Base-by-base conservation (phyloP, 2,329 filamentous ascomycete genomes). In the Aspergillus sp. region DNA sequence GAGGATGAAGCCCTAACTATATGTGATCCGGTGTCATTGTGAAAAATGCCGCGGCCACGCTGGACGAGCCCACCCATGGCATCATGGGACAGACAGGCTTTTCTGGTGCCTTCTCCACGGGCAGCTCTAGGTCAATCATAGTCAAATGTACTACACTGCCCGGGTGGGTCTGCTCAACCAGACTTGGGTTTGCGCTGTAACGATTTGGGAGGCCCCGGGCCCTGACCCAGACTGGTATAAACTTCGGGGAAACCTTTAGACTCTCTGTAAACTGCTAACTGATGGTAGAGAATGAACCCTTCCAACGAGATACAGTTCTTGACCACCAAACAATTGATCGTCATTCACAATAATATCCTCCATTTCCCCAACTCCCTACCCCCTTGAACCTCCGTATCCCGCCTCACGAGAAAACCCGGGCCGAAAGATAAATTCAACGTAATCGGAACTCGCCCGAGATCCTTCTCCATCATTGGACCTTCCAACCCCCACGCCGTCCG, bases 391-490 rank as follows among this genome's bases (percentile, higher is more conserved):
- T 9, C 2, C 4, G 1, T n/a, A n/a, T 42, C 6, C 36, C 16
- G 7, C 16, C 6, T 42, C 36, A 5, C 16, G 36, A 42, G 36
- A 42, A 42, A 42, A 42, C 0, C 18, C 50, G 50, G 50, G n/a
- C 20, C 47, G 54, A 42, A 42, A 42, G 1, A 6, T 3, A 42
- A 42, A 42, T 3, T 6, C 16, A n/a, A 42, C 36, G 36, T 42
- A 42, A 42, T 42, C 36, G 36, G 54, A 57, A 57, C 51, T 52
- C 55, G 42, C 39, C 55, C 55, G 55, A 57, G 42, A 52, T 22
- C 29, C 50, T 20, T 39, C 50, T 39, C 50, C 24, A 54, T 31
- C 26, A 51, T 57, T 42, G 36, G 36, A 36, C 49, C 10, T 16
- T 49, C 26, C 36, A 10, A 52, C 55, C 55, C 55, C 55, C 54